phyloP scores from a whole-genome alignment of 2,329 filamentous ascomycete species.

The Botrytis squamosa region DNA sequence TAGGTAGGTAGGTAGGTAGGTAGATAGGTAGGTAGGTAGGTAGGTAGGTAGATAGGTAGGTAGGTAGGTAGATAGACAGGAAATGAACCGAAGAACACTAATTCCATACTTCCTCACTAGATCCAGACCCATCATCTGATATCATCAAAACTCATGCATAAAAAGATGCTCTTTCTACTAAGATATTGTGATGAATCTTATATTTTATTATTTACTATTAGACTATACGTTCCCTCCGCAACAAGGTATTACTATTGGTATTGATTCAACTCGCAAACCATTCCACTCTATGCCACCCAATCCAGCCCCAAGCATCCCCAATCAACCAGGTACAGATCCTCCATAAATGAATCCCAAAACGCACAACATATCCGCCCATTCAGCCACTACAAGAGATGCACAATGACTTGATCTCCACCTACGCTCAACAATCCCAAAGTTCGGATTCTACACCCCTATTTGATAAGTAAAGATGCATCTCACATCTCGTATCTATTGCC shows the following conservation, averaged over 20 bases:
- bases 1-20: no score
- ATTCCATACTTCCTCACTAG: not conserved
- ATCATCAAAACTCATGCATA: not conserved
- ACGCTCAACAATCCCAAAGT: not conserved
- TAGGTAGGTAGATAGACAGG: not conserved
- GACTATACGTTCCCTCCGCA: not conserved
- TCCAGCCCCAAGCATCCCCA: not conserved
- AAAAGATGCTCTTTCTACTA: not conserved
- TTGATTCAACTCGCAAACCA: not conserved
- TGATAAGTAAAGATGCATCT: not conserved
- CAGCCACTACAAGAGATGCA: not conserved
- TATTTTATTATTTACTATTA: not conserved
- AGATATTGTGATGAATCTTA: not conserved
- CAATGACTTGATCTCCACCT: not conserved
- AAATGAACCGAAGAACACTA: not conserved
- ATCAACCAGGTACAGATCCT: not conserved
- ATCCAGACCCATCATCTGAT: not conserved
- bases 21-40: no score
- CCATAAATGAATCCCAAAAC: conserved; percentile 14
- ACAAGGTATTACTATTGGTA: conserved; percentile 6
- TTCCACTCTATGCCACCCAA: not conserved
- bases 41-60: no score
- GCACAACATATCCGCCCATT: not conserved
- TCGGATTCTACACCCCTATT: not conserved
- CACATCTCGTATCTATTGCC: not conserved